Conservation (phyloP, 345 rosid genomes). For the Bretschneidera sinensis region DNA sequence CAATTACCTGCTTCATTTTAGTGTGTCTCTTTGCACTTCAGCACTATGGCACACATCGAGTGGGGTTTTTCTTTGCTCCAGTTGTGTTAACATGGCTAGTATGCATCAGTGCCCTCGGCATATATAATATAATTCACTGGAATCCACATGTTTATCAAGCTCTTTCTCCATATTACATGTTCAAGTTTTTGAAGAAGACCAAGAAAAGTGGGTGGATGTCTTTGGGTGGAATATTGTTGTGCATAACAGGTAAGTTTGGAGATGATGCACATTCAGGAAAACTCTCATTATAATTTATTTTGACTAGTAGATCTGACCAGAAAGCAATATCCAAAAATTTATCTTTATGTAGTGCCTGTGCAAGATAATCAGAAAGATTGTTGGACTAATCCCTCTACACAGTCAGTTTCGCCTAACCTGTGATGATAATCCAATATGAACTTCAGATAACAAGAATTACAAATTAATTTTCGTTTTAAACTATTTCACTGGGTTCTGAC, state of each 20-base stretch:
- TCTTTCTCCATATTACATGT: slow-evolving; percentile 95
- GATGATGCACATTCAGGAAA: too few relatives aligned
- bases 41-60: slow-evolving; percentile 93
- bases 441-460: too few relatives aligned
- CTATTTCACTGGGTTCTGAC: too few relatives aligned
- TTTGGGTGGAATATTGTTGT: slow-evolving; percentile 88
- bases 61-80: slow-evolving; percentile 92
- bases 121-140: slow-evolving; percentile 85
- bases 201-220: slow-evolving; percentile 98
- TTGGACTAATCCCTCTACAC: too few relatives aligned
- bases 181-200: slow-evolving; percentile 93
- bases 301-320: background rate
- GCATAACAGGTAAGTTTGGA: slow-evolving; percentile 72
- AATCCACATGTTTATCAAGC: slow-evolving; percentile 85
- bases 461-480: too few relatives aligned
- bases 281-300: too few relatives aligned
- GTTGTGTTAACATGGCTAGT: slow-evolving; percentile 75
- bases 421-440: too few relatives aligned
- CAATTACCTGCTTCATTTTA: slow-evolving; percentile 91
- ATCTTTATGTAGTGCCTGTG: too few relatives aligned
- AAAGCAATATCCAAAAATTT: background rate
- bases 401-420: too few relatives aligned
- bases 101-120: slow-evolving; percentile 88
- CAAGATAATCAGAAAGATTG: too few relatives aligned
- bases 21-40: slow-evolving; percentile 98